A percentile compares a stretch with the other conserved stretches of the same genome.
phyloP scores from a whole-genome alignment of 192 early-diverging fungal genomes.

The Haplosporangium gracile region DNA sequence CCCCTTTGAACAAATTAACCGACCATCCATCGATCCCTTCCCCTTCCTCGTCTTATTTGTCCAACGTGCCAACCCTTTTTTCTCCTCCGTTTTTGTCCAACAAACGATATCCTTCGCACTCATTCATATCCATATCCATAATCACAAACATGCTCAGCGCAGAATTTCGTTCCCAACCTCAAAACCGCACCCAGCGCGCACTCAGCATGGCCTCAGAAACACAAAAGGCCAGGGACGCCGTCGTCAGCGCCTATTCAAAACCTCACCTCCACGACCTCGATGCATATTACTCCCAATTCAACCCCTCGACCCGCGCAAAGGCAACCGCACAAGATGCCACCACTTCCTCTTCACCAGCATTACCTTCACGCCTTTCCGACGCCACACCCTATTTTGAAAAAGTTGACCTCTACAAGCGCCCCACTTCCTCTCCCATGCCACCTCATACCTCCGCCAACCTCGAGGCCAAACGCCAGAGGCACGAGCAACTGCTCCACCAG shows the following conservation, averaged over 20 bases:
- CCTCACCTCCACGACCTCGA: neutral
- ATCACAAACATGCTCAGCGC: neutral
- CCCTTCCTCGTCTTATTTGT: neutral
- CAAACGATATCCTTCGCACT: neutral
- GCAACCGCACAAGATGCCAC: neutral
- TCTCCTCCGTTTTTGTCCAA: neutral
- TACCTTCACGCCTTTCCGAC: neutral
- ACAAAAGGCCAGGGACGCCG: neutral
- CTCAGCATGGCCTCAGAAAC: conserved; percentile 39
- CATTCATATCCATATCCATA: neutral
- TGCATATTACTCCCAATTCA: neutral
- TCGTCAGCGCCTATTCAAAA: neutral
- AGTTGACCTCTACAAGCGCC: conserved; percentile 35
- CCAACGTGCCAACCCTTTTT: neutral
- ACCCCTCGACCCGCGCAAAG: neutral
- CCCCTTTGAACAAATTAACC: neutral
- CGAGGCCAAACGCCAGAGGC: conserved; percentile 7
- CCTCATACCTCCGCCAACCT: neutral
- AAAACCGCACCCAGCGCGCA: conserved; percentile 35
- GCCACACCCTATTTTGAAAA: conserved; percentile 1
- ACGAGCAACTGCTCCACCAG: conserved; percentile 3
- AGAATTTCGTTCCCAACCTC: neutral
- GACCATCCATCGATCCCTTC: neutral
- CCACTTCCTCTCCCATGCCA: conserved; percentile 26
- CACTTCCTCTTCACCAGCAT: neutral